Percentiles rank a stretch among this genome's conserved stretches.
Evolutionary conservation across 768 basidiomycete species (phyloP).

Genomic region (Brasilioporus rufonigricans): DNA sequence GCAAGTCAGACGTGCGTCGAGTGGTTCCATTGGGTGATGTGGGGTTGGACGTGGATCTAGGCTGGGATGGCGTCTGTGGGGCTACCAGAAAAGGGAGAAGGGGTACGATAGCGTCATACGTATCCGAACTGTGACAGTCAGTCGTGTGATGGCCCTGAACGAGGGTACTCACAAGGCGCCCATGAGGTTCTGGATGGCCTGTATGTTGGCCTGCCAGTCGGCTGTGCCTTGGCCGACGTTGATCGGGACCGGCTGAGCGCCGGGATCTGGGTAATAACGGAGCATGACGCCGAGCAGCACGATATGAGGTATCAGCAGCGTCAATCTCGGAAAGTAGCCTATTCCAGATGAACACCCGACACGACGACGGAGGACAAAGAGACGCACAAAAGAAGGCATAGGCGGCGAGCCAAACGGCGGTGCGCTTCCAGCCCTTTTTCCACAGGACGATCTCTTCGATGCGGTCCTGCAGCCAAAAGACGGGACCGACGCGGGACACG

Average conservation of each 20-base stretch:
- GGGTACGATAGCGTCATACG: slow-evolving; percentile 52
- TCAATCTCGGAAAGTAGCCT: slow-evolving; percentile 78
- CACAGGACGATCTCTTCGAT: slow-evolving; percentile 83
- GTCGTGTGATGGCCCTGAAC: neutral
- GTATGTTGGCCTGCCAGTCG: slow-evolving; percentile 85
- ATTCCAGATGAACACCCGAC: neutral
- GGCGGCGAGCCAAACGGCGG: slow-evolving; percentile 68
- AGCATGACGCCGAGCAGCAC: slow-evolving; percentile 64
- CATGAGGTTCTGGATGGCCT: slow-evolving; percentile 92
- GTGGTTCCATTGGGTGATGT: slow-evolving; percentile 16
- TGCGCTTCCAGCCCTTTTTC: slow-evolving; percentile 73
- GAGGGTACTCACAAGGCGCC: slow-evolving; percentile 60
- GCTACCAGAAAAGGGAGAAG: slow-evolving; percentile 42
- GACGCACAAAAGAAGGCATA: slow-evolving; percentile 80
- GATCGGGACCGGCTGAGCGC: slow-evolving; percentile 34
- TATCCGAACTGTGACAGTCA: slow-evolving; percentile 51
- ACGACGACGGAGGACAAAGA: neutral
- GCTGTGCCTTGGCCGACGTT: slow-evolving; percentile 59
- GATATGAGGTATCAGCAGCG: slow-evolving; percentile 68
- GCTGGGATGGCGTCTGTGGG: slow-evolving; percentile 44
- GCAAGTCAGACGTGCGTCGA: neutral
- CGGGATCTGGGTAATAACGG: slow-evolving; percentile 50
- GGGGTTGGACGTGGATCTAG: slow-evolving; percentile 20
- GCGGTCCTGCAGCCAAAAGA: slow-evolving; percentile 90
- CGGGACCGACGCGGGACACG: slow-evolving; percentile 66